These are phyloP conservation scores for Candida pini DNA, from an alignment of 805 yeast genomes.

Conservation along the genomic window DNA sequence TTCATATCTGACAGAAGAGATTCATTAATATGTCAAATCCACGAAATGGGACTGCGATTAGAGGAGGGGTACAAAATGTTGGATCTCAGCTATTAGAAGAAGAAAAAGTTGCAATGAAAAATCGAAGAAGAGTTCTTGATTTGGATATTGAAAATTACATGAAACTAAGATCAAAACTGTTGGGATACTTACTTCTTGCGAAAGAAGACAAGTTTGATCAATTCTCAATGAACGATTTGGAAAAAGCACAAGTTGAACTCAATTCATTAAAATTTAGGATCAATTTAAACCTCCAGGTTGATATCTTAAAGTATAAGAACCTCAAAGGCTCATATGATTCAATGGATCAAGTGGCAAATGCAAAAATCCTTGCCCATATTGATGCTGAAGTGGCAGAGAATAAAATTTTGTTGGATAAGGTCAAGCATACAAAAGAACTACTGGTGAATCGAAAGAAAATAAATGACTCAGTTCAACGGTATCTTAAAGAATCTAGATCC, in stretches of 20 bases:
- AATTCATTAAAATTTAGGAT: constrained; percentile 14
- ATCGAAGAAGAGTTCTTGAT: constrained; percentile 26
- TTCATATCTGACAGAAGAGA: too few relatives aligned
- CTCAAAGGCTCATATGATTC: constrained; percentile 10
- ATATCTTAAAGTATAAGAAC: constrained; percentile 12
- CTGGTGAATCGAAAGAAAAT: constrained; percentile 19
- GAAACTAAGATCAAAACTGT: constrained; percentile 16
- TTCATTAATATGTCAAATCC: too few relatives aligned
- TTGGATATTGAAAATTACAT: constrained; percentile 24
- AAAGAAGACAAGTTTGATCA: constrained; percentile 13
- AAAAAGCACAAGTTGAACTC: constrained; percentile 14
- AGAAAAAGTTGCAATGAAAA: constrained; percentile 21
- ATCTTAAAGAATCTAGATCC: constrained; percentile 15
- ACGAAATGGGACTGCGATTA: too few relatives aligned
- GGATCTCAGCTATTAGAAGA: constrained; percentile 5
- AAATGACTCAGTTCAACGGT: constrained; percentile 20
- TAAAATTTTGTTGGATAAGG: constrained; percentile 12
- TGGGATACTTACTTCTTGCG: constrained; percentile 10
- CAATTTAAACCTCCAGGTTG: constrained; percentile 15
- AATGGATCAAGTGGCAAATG: constrained; percentile 16
- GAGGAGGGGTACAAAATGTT: background rate
- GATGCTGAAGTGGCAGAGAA: constrained; percentile 17
- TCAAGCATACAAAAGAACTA: constrained; percentile 19
- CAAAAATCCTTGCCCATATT: constrained; percentile 15
- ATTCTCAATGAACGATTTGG: constrained; percentile 9